Base-by-base conservation (phyloP, 139 green algal genomes). In the Tetradesmus lagerheimii region DNA sequence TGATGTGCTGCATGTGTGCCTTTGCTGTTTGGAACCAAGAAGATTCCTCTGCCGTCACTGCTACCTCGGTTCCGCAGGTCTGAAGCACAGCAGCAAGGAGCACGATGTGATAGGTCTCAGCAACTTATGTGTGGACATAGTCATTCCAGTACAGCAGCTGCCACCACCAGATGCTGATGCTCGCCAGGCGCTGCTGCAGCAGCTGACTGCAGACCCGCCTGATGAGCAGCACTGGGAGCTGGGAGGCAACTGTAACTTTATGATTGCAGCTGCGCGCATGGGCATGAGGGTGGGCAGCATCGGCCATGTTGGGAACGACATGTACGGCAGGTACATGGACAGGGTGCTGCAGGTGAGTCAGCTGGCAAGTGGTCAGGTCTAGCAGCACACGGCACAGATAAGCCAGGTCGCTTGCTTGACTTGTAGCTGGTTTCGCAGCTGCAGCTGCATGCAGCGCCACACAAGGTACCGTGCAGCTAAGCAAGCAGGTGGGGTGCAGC, bases 91-190 rank as follows among this genome's bases (percentile, higher is more conserved):
- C 80, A 62, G 77, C 35, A 83, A 53, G 27, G 23, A 71, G 23
- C 57, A 86, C 45, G 96, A 98, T 84, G 92, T 98, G 1, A 93
- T 98, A 0, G 91, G 92, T 23, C 90, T 99, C 0, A 93, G 93
- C 43, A 99, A 99, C 89, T 88, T 99, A 4, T 99, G 97, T 76
- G 91, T 99, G 11, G 97, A 99, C 90, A 91, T 98, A 0, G 86
- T 98, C 1, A 64, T 97, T 4, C 83, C 88, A 6, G 43, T 97
- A 11, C 43, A 92, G 3, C 27, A 87, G 39, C 86, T 98, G 43
- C 96, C 96, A 4, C 57, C 89, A 0, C 35, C 74, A 1, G 94
- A 97, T 39, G 5, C 34, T 2, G 80, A 41, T 1, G 64, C 62
- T 14, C 92, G 94, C 15, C 76, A 43, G 6, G 23, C 27, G 2